Percentiles rank a stretch among this genome's conserved stretches.
Evolutionary conservation across 2,329 filamentous ascomycete genomes (phyloP).

Genomic region (Lachnellula cervina): DNA sequence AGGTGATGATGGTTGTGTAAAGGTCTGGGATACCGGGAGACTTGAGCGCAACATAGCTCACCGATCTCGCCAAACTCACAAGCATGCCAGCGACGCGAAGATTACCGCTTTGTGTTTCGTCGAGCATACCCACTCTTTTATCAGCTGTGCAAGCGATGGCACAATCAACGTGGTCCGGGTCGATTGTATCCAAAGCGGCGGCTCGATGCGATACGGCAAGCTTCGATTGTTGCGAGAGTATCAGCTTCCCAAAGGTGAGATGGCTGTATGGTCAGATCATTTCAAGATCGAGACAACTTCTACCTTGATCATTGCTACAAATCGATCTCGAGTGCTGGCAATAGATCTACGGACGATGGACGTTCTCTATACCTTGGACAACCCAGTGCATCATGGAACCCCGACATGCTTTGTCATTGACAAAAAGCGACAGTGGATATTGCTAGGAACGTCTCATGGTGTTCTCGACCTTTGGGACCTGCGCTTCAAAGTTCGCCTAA

Average conservation of each 20-base stretch:
- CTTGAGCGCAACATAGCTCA: conserved; percentile 89
- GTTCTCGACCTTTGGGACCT: conserved; percentile 94
- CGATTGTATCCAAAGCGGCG: conserved; percentile 53
- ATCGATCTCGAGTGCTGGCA: conserved; percentile 74
- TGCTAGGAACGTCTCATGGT: conserved; percentile 87
- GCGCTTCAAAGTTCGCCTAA: conserved; percentile 83
- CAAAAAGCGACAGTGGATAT: conserved; percentile 79
- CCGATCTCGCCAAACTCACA: conserved; percentile 80
- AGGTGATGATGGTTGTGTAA: conserved; percentile 85
- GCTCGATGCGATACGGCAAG: conserved; percentile 70
- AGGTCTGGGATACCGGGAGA: conserved; percentile 86
- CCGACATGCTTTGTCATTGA: conserved; percentile 91
- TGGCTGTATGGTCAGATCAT: conserved; percentile 87
- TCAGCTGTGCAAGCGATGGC: conserved; percentile 85
- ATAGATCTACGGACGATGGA: conserved; percentile 86
- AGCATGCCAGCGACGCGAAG: conserved; percentile 63
- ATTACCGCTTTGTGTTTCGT: conserved; percentile 85
- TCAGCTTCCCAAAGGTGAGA: conserved; percentile 67
- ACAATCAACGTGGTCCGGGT: conserved; percentile 79
- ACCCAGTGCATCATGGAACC: conserved; percentile 85
- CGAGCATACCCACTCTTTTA: conserved; percentile 88
- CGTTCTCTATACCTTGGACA: conserved; percentile 72
- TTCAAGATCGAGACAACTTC: conserved; percentile 78
- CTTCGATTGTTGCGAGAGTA: conserved; percentile 74
- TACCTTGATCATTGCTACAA: conserved; percentile 82